These are phyloP conservation scores for Starmerella riodocensis DNA, from an alignment of 805 yeast species.

Conservation along the genomic window DNA sequence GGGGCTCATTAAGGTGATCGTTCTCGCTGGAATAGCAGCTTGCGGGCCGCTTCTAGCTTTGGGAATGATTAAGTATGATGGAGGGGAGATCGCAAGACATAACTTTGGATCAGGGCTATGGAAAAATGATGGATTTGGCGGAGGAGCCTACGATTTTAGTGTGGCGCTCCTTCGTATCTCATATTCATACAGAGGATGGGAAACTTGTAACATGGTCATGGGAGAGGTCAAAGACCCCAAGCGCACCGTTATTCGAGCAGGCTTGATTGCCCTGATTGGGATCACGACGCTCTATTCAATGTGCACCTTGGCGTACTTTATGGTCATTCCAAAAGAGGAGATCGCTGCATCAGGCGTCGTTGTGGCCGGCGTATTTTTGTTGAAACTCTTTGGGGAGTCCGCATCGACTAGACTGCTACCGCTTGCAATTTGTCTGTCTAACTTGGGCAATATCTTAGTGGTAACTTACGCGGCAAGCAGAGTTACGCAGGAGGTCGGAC, in stretches of 20 bases:
- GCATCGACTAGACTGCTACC: constrained; percentile 40
- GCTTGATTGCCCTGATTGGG: constrained; percentile 42
- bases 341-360: constrained; percentile 43
- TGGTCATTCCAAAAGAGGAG: constrained; percentile 36
- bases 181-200: constrained; percentile 60
- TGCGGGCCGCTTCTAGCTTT: constrained; percentile 34
- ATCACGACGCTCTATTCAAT: constrained; percentile 43
- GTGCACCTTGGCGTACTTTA: constrained; percentile 45
- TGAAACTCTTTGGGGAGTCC: constrained; percentile 44
- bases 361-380: constrained; percentile 50
- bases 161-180: constrained; percentile 47
- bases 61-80: constrained; percentile 22
- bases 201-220: constrained; percentile 51
- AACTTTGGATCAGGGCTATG: constrained; percentile 32
- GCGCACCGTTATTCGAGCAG: constrained; percentile 44
- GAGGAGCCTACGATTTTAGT: constrained; percentile 38
- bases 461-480: constrained; percentile 49
- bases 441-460: constrained; percentile 51
- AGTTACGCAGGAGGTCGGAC: constrained; percentile 46
- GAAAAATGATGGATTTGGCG: constrained; percentile 30
- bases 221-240: constrained; percentile 46
- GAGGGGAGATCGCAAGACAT: constrained; percentile 24
- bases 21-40: constrained; percentile 37
- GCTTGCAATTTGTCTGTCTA: constrained; percentile 45
- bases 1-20: constrained; percentile 42